phyloP scores from a whole-genome alignment of 495 filamentous ascomycete genomes.

The Hypoxylon lienhwacheense region DNA sequence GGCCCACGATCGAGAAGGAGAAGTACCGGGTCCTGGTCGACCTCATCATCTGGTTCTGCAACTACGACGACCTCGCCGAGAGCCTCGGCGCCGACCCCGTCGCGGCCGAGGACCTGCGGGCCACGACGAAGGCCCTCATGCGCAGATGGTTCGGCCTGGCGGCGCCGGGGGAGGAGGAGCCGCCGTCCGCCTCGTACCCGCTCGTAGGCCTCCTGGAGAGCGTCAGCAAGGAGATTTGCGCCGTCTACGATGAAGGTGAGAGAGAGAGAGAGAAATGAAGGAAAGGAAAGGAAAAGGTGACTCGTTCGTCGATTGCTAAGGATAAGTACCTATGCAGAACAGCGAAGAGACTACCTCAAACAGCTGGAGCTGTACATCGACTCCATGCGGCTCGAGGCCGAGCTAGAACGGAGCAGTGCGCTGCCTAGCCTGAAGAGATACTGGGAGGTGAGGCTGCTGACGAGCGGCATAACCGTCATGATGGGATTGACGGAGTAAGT shows the following conservation, averaged over 20 bases:
- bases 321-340: constrained; percentile 18
- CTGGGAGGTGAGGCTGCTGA: constrained; percentile 35
- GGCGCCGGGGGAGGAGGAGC: not conserved
- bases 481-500: constrained; percentile 33
- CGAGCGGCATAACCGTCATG: constrained; percentile 34
- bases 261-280: constrained; percentile 23
- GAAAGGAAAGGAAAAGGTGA: too few species aligned
- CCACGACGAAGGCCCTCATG: constrained; percentile 26
- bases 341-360: constrained; percentile 13
- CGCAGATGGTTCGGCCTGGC: constrained; percentile 16
- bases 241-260: constrained; percentile 26
- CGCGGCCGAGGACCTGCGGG: constrained; percentile 24
- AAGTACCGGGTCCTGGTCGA: constrained; percentile 24
- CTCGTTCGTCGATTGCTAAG: not conserved
- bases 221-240: constrained; percentile 16
- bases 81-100: constrained; percentile 10
- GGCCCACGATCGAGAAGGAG: constrained; percentile 23
- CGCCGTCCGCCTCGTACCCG: constrained; percentile 9
- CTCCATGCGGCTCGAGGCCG: constrained; percentile 29
- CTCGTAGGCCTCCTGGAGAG: constrained; percentile 19
- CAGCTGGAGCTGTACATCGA: constrained; percentile 34
- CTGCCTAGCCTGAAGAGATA: constrained; percentile 33
- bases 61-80: constrained; percentile 36
- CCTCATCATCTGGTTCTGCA: constrained; percentile 32
- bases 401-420: constrained; percentile 25